Evolutionary conservation across 192 early-diverging fungal species (phyloP).

Genomic region (Backusella tuberculispora): DNA sequence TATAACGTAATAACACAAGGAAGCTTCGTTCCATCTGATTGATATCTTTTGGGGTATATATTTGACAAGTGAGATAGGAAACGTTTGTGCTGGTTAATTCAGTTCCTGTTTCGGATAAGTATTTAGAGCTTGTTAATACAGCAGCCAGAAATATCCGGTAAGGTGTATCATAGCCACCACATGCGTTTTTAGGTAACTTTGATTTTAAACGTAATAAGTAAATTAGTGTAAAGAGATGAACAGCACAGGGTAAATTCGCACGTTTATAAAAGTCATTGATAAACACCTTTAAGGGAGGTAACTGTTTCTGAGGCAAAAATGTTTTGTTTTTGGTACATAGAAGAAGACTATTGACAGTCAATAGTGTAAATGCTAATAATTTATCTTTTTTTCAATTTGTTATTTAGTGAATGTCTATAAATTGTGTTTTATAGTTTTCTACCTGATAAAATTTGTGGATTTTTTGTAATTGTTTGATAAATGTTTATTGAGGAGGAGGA

Average conservation of each 20-base stretch:
- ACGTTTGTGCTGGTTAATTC: slow-evolving; percentile 31
- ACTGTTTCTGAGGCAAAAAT: background rate
- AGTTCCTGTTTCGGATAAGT: slow-evolving; percentile 47
- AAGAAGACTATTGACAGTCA: slow-evolving; percentile 14
- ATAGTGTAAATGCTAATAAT: background rate
- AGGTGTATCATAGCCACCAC: slow-evolving; percentile 67
- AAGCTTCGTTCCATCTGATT: slow-evolving; percentile 55
- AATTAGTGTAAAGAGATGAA: slow-evolving; percentile 56
- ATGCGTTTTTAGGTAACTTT: slow-evolving; percentile 56
- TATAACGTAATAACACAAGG: slow-evolving; percentile 46
- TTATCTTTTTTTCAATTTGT: background rate
- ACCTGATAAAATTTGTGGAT: slow-evolving; percentile 1
- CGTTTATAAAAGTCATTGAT: slow-evolving; percentile 17
- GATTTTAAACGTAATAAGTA: slow-evolving; percentile 66
- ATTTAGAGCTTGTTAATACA: slow-evolving; percentile 65
- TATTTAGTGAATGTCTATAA: background rate
- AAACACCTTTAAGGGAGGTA: slow-evolving; percentile 18
- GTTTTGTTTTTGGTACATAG: background rate
- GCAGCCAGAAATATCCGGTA: slow-evolving; percentile 69
- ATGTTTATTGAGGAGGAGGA: background rate
- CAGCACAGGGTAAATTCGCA: slow-evolving; percentile 17
- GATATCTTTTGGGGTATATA: slow-evolving; percentile 50
- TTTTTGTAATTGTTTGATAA: background rate
- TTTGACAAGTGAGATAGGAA: slow-evolving; percentile 40
- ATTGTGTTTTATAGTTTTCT: background rate